Conservation (phyloP, 495 filamentous ascomycete genomes). For the Trichoderma gamsii region DNA sequence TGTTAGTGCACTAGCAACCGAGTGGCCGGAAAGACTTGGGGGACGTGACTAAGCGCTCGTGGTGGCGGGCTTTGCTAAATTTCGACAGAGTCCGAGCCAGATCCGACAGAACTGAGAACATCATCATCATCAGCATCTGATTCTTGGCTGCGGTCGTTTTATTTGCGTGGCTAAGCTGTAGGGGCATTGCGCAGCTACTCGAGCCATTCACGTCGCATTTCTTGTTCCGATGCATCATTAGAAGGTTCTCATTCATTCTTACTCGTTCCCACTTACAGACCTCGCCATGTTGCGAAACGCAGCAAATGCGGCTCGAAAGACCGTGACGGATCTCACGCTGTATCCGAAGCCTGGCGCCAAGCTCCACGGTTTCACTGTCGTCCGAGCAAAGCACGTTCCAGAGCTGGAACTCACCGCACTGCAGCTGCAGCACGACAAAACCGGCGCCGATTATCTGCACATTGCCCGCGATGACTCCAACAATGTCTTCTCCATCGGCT, state of each 20-base stretch:
- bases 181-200: neutral
- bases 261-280: conserved; percentile 10
- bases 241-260: neutral
- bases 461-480: conserved; percentile 91
- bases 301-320: conserved; percentile 49
- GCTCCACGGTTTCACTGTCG: conserved; percentile 86
- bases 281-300: conserved; percentile 44
- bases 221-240: neutral
- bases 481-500: conserved; percentile 98
- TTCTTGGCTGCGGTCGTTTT: neutral
- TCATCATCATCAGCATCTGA: neutral
- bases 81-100: neutral
- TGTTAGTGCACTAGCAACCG: conserved; percentile 13
- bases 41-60: neutral
- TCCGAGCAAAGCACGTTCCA: conserved; percentile 82
- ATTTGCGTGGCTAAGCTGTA: neutral
- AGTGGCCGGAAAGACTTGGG: conserved; percentile 6
- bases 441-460: conserved; percentile 91
- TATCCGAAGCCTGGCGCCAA: conserved; percentile 74
- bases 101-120: neutral
- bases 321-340: conserved; percentile 63
- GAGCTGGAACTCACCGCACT: conserved; percentile 89
- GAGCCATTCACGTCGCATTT: neutral
- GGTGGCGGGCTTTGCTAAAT: neutral
- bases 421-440: conserved; percentile 85